A percentile compares a stretch with the other conserved stretches of the same genome.
Evolutionary conservation across 108 stramenopile species (phyloP).

Genomic region (Cyclotella cryptica): DNA sequence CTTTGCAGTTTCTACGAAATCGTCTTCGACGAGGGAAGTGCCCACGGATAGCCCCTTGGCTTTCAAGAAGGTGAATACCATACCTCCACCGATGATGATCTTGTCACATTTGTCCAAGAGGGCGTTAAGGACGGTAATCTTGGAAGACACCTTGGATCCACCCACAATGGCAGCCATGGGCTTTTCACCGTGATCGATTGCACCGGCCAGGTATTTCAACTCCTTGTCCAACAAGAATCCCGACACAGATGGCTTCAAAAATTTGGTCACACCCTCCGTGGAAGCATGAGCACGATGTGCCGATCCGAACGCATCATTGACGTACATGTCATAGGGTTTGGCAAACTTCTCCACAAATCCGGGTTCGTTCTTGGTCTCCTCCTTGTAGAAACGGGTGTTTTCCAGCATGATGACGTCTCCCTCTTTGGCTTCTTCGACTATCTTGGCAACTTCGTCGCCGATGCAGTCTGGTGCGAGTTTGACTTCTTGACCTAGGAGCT

Average conservation of each 20-base stretch:
- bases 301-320: constrained; percentile 99
- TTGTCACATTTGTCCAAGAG: constrained; percentile 99
- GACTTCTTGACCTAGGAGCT: constrained; percentile 92
- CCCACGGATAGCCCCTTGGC: constrained; percentile 94
- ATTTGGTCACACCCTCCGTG: constrained; percentile 98
- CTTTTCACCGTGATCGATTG: constrained; percentile 92
- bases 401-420: constrained; percentile 98
- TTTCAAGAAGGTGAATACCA: constrained; percentile 98
- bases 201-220: constrained; percentile 98
- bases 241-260: constrained; percentile 87
- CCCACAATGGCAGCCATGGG: constrained; percentile 99
- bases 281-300: constrained; percentile 99
- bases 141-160: constrained; percentile 99
- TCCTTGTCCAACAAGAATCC: constrained; percentile 98
- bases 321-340: constrained; percentile 91
- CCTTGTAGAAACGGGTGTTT: constrained; percentile 99
- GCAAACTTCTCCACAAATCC: constrained; percentile 93
- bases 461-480: constrained; percentile 97
- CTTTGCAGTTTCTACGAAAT: constrained; percentile 97
- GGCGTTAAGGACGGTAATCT: constrained; percentile 98
- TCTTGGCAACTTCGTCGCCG: constrained; percentile 89
- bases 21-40: constrained; percentile 96
- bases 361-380: constrained; percentile 94
- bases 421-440: constrained; percentile 80
- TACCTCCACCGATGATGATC: constrained; percentile 98